Evolutionary conservation across 1,139 yeast species (phyloP).

Genomic region (Scheffersomyces titani): DNA sequence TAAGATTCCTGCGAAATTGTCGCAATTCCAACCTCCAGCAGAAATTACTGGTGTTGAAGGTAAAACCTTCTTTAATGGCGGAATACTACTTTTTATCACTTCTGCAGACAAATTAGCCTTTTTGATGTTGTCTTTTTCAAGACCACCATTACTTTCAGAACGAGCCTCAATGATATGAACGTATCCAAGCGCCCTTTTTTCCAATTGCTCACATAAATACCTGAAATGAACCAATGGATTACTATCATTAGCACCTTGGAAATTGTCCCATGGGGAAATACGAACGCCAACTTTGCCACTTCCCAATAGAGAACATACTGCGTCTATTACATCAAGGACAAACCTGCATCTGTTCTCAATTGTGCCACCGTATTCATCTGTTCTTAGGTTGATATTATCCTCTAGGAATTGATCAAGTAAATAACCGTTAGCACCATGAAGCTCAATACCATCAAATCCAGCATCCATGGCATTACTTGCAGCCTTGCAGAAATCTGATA

Average conservation of each 20-base stretch:
- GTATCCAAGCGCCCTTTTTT: constrained; percentile 21
- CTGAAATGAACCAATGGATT: constrained; percentile 15
- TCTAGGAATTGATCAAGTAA: constrained; percentile 36
- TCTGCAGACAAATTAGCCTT: constrained; percentile 9
- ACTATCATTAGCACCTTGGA: constrained; percentile 12
- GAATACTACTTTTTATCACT: constrained; percentile 22
- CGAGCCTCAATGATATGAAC: constrained; percentile 24
- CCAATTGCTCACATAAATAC: constrained; percentile 14
- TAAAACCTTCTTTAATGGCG: neutral
- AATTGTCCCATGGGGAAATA: constrained; percentile 26
- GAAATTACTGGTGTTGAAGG: neutral
- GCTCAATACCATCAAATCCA: constrained; percentile 37
- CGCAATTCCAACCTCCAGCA: constrained; percentile 34
- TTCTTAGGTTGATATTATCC: constrained; percentile 32
- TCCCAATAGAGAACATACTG: constrained; percentile 31
- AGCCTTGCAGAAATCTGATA: constrained; percentile 26
- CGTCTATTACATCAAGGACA: constrained; percentile 26
- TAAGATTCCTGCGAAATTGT: constrained; percentile 12
- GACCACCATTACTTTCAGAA: constrained; percentile 16
- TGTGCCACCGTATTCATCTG: constrained; percentile 44
- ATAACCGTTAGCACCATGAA: constrained; percentile 36
- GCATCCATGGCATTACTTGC: constrained; percentile 33
- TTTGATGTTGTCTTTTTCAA: constrained; percentile 14
- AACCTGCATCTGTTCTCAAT: constrained; percentile 34
- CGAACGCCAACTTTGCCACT: constrained; percentile 21